Evolutionary conservation across 2,329 filamentous ascomycete genomes (phyloP), one percentile per base, ranked within the genome.

Genomic region (Xylariaceae sp.): DNA sequence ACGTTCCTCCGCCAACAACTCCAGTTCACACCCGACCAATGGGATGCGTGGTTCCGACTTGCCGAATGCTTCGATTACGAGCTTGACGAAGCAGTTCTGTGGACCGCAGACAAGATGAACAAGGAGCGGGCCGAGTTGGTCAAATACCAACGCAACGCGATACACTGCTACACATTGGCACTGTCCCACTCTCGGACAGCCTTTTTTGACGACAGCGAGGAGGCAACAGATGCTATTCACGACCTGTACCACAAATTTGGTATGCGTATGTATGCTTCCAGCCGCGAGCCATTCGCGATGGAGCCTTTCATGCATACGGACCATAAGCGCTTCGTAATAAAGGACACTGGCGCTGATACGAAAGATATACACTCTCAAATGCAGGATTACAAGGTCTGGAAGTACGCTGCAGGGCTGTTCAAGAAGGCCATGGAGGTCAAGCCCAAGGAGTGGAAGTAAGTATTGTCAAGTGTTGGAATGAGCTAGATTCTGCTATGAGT

Each of bases 31-130:
- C 81, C 83, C 2, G 85, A 90, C 38, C 83, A 85, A 48, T 96
- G 90, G 90, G 88, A 95, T 65, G 87, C 88, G 0, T 96, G 90
- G 90, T 94, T 92, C 66, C 82, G 89, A 11, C 78, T 95, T 19
- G 90, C 86, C 0, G 90, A 95, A 66, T 89, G 87, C 43, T 91
- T 90, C 61, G 90, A 96, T 67, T 86, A 89, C 44, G 90, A 95
- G 60, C 74, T 95, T 12, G 90, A 96, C 55, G 90, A 96, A 66
- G 82, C 85, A 6, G 87, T 95, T 5, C 81, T 91, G 5, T 95
- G 90, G 90, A 87, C 86, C 17, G 88, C 90, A 1, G 90, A 95
- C 58, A 95, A 95, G 68, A 85, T 95, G 70, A 95, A 95, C 69
- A 92, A 87, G 64, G 86, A 87, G 60, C 83, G 87, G 48, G 72